Evolutionary conservation across 2,329 filamentous ascomycete species (phyloP).

Genomic region (Bipolaris sorokiniana): DNA sequence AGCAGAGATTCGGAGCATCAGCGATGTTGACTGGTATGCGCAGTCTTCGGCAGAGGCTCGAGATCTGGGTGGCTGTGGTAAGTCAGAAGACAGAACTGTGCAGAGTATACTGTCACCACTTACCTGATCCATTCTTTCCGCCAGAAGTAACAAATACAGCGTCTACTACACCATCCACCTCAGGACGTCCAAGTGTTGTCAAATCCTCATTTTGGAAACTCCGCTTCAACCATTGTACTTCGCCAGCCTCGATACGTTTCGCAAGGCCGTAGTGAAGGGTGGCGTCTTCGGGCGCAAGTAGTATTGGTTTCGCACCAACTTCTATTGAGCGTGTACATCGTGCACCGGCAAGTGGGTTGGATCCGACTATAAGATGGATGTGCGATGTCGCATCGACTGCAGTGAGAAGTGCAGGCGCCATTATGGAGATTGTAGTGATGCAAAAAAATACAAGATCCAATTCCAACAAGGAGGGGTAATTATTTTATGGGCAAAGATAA

Average conservation of each 20-base stretch:
- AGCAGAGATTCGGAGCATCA: conserved; percentile 84
- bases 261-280: conserved; percentile 66
- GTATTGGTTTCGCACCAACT: conserved; percentile 79
- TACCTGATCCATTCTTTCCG: conserved; percentile 58
- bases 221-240: conserved; percentile 69
- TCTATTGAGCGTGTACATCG: conserved; percentile 80
- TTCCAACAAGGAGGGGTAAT: conserved; percentile 10
- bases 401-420: conserved; percentile 68
- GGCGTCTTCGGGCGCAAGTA: conserved; percentile 73
- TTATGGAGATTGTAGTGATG: conserved; percentile 24
- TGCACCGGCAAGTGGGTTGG: conserved; percentile 83
- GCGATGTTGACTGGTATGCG: conserved; percentile 93
- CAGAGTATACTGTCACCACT: conserved; percentile 4
- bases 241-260: conserved; percentile 69
- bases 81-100: conserved; percentile 14
- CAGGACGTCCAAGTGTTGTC: conserved; percentile 75
- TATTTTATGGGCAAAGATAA: conserved; percentile 14
- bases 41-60: conserved; percentile 74
- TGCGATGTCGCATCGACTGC: conserved; percentile 73
- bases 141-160: conserved; percentile 84
- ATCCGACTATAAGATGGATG: conserved; percentile 84
- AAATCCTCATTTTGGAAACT: conserved; percentile 75
- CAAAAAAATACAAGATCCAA: background rate
- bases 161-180: conserved; percentile 81
- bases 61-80: conserved; percentile 67